A percentile compares a stretch with the other conserved stretches of the same genome.
These are phyloP conservation scores for Myochromella boudieri DNA, from an alignment of 768 basidiomycete genomes.

Conservation along the genomic window DNA sequence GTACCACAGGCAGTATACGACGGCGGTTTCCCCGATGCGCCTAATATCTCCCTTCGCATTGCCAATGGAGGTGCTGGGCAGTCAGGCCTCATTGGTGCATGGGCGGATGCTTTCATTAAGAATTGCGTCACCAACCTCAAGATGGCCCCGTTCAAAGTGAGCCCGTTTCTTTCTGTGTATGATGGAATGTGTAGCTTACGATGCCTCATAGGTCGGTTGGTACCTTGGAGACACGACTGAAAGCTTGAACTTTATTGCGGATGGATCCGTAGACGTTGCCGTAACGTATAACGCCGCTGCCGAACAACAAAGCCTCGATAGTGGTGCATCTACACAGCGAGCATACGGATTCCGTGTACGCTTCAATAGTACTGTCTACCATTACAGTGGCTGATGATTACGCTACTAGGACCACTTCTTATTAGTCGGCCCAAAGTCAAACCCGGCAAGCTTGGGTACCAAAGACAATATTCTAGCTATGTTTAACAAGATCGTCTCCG, in stretches of 20 bases:
- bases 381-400: not conserved
- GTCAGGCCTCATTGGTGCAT: conserved; percentile 19
- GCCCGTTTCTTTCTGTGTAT: not conserved
- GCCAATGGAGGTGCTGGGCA: conserved; percentile 21
- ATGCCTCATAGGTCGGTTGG: conserved; percentile 46
- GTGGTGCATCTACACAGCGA: conserved; percentile 29
- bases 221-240: conserved; percentile 57
- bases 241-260: conserved; percentile 40
- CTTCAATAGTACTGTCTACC: not conserved
- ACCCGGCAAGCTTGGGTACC: conserved; percentile 39
- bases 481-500: conserved; percentile 46
- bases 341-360: conserved; percentile 48
- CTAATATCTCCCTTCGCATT: conserved; percentile 15
- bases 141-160: conserved; percentile 12
- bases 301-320: conserved; percentile 34
- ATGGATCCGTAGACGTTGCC: conserved; percentile 46
- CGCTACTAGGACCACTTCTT: conserved; percentile 45
- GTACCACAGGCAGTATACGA: conserved; percentile 16
- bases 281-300: conserved; percentile 56
- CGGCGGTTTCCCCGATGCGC: conserved; percentile 12
- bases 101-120: conserved; percentile 19
- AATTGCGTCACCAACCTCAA: conserved; percentile 10
- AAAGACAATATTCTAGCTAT: conserved; percentile 36
- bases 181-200: not conserved
- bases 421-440: conserved; percentile 46